Percentiles rank a stretch among this genome's conserved stretches.
Evolutionary conservation across 306 rosid species (phyloP).

Genomic region (Prunus fruticosa): DNA sequence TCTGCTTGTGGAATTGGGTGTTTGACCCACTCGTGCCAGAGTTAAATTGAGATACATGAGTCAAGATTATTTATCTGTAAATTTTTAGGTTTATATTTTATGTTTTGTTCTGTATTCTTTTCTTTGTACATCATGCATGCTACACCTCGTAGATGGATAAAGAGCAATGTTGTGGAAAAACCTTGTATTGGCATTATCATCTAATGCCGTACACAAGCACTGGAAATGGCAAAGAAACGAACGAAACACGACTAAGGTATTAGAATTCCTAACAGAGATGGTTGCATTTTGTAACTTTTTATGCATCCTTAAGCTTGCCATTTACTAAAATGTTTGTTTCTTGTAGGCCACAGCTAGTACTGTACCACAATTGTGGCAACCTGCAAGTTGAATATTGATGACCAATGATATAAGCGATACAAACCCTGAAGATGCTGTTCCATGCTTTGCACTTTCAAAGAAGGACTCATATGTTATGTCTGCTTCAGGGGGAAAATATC

Average conservation of each 20-base stretch:
- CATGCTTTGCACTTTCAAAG: too few species aligned
- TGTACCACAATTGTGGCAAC: slow-evolving; percentile 74
- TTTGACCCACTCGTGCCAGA: neutral
- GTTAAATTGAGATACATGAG: neutral
- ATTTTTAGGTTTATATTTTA: too few species aligned
- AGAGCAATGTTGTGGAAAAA: neutral
- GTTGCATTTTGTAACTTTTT: slow-evolving; percentile 25
- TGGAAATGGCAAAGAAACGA: slow-evolving; percentile 99
- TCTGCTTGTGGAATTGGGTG: too few species aligned
- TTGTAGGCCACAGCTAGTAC: slow-evolving; percentile 70
- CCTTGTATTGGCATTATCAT: slow-evolving; percentile 75
- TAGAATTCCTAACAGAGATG: slow-evolving; percentile 10
- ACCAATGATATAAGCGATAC: too few species aligned
- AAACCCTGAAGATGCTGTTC: too few species aligned
- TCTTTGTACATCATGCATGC: neutral
- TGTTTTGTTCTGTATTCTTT: too few species aligned
- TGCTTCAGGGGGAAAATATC: too few species aligned
- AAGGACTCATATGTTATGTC: too few species aligned
- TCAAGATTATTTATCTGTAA: too few species aligned
- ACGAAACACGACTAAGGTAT: slow-evolving; percentile 60
- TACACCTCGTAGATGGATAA: neutral
- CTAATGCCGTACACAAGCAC: slow-evolving; percentile 96
- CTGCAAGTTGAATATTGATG: too few species aligned
- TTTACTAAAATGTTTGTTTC: slow-evolving; percentile 22
- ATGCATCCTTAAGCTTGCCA: slow-evolving; percentile 29